phyloP scores from a whole-genome alignment of 2,329 filamentous ascomycete genomes.

The Colletotrichum theobromicola region DNA sequence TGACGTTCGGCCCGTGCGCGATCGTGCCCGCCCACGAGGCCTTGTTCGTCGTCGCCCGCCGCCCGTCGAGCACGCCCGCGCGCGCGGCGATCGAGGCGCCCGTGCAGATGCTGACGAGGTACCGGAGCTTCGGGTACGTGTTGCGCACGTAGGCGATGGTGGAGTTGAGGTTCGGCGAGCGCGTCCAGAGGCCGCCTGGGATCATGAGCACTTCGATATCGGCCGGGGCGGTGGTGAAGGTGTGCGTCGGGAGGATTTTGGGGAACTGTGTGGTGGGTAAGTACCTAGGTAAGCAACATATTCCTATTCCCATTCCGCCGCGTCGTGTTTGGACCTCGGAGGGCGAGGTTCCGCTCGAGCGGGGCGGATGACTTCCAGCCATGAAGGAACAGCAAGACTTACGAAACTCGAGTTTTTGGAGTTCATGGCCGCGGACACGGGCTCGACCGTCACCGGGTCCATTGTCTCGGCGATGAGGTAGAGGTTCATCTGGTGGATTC shows the following conservation, averaged over 20 bases:
- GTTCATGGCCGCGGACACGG: conserved; percentile 2
- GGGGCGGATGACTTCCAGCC: neutral
- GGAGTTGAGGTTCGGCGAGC: conserved; percentile 29
- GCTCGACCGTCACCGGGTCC: conserved; percentile 8
- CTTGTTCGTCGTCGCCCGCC: conserved; percentile 64
- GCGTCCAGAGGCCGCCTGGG: conserved; percentile 49
- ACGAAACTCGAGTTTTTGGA: conserved; percentile 18
- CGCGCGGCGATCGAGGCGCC: conserved; percentile 55
- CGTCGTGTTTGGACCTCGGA: neutral
- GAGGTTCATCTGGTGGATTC: conserved; percentile 4
- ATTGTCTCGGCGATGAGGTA: conserved; percentile 14
- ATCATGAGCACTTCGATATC: conserved; percentile 59
- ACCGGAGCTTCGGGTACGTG: conserved; percentile 44
- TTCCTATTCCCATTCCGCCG: neutral
- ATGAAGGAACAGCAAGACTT: neutral
- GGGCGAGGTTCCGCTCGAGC: neutral
- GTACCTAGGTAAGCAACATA: neutral
- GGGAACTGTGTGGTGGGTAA: conserved; percentile 4
- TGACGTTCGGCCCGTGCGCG: conserved; percentile 42
- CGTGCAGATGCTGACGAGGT: conserved; percentile 63
- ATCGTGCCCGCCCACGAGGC: conserved; percentile 46
- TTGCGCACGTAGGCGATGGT: conserved; percentile 38
- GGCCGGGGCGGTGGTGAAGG: conserved; percentile 47
- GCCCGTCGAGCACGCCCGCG: conserved; percentile 58
- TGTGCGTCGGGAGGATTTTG: conserved; percentile 34